phyloP scores from a whole-genome alignment of 306 rosid genomes.

The Begonia fuchsioides region DNA sequence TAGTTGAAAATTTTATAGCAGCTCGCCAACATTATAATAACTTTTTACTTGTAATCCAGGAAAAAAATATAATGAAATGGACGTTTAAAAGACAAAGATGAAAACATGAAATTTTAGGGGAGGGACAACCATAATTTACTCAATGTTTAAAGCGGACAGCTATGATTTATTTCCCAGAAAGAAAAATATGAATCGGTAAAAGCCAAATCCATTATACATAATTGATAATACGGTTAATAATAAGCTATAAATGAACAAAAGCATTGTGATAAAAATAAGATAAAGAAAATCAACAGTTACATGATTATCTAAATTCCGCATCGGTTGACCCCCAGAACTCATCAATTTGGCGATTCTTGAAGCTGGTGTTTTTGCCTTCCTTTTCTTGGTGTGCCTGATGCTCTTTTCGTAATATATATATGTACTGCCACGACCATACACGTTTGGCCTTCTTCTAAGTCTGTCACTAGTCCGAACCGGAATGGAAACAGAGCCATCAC shows the following conservation, averaged over 20 bases:
- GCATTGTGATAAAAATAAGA: conserved; percentile 27
- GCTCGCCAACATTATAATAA: too few relatives aligned
- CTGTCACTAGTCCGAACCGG: conserved; percentile 72
- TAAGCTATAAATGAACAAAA: conserved; percentile 2
- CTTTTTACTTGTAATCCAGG: too few relatives aligned
- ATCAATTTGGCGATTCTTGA: neutral
- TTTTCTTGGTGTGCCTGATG: conserved; percentile 32
- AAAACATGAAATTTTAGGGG: too few relatives aligned
- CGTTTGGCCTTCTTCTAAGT: conserved; percentile 38
- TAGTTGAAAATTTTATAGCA: too few relatives aligned
- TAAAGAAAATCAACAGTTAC: neutral
- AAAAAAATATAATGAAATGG: too few relatives aligned
- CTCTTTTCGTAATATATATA: conserved; percentile 10
- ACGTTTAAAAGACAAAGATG: too few relatives aligned
- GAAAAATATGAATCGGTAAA: too few relatives aligned
- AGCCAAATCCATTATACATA: too few relatives aligned
- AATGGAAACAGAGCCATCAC: conserved; percentile 38
- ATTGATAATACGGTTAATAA: conserved; percentile 29
- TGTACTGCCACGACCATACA: conserved; percentile 44
- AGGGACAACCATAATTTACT: too few relatives aligned
- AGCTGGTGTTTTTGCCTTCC: neutral
- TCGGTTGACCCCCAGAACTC: neutral
- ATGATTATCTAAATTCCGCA: neutral
- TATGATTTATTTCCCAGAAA: too few relatives aligned
- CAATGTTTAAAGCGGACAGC: too few relatives aligned